phyloP scores from a whole-genome alignment of 768 basidiomycete genomes.

The Solioccasus polychromus region DNA sequence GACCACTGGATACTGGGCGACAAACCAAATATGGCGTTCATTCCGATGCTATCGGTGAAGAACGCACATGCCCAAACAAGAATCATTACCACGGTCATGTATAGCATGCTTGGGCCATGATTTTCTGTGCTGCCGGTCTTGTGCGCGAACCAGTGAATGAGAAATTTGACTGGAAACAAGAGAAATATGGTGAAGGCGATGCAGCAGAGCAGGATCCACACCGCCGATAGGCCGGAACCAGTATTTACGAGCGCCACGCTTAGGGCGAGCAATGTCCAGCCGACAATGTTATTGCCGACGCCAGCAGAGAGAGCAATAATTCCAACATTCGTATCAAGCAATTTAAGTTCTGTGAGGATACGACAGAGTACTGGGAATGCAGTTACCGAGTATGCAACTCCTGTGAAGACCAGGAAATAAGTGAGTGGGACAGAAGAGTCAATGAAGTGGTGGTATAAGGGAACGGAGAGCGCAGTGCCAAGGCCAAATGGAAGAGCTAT shows the following conservation, averaged over 20 bases:
- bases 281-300: constrained; percentile 83
- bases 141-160: constrained; percentile 68
- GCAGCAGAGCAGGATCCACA: constrained; percentile 80
- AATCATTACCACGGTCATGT: constrained; percentile 84
- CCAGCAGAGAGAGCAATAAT: constrained; percentile 92
- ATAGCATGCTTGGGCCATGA: constrained; percentile 81
- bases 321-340: constrained; percentile 89
- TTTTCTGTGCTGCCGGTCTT: constrained; percentile 78
- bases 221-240: constrained; percentile 73
- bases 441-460: constrained; percentile 53
- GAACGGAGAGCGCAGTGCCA: constrained; percentile 70
- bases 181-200: constrained; percentile 81
- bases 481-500: constrained; percentile 87
- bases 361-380: constrained; percentile 89
- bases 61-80: constrained; percentile 85
- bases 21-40: constrained; percentile 85
- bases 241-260: constrained; percentile 95
- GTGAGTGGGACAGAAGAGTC: constrained; percentile 67
- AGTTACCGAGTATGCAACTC: constrained; percentile 87
- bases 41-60: constrained; percentile 91
- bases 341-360: constrained; percentile 86
- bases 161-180: constrained; percentile 59
- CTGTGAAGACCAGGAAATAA: constrained; percentile 92
- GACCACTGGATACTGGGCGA: background rate
- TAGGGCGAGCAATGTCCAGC: constrained; percentile 86